phyloP scores from a whole-genome alignment of 129 eudicot genomes.

The Mikania micrantha region DNA sequence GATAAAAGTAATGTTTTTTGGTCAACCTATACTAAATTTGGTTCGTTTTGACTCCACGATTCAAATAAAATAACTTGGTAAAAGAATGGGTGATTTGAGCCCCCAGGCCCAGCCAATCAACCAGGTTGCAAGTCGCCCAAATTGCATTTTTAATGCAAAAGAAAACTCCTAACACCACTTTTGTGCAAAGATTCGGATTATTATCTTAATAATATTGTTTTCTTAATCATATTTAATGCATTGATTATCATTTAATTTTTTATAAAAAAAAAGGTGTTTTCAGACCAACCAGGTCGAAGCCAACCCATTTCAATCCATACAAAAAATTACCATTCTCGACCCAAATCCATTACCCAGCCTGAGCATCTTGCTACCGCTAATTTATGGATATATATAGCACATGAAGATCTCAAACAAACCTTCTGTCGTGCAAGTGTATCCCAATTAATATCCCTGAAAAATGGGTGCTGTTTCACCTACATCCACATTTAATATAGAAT shows the following conservation, averaged over 20 bases:
- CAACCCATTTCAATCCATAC: background rate
- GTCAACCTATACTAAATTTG: background rate
- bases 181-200: background rate
- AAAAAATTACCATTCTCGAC: background rate
- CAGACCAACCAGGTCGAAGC: background rate
- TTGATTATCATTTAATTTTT: background rate
- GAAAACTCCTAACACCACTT: background rate
- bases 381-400: background rate
- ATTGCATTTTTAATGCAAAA: background rate
- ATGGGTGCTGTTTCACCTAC: constrained; percentile 93
- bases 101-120: no score
- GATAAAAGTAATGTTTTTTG: background rate
- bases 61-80: background rate
- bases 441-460: constrained; percentile 94
- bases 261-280: background rate
- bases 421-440: constrained; percentile 96
- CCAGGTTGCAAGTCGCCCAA: background rate
- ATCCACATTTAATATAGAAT: background rate
- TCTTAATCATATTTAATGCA: background rate
- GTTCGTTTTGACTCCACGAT: background rate
- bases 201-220: background rate
- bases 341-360: background rate
- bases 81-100: no score
- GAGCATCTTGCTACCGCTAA: background rate
- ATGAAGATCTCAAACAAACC: constrained; percentile 38